phyloP scores from a whole-genome alignment of 768 basidiomycete genomes.

The Collybiopsis luxurians region DNA sequence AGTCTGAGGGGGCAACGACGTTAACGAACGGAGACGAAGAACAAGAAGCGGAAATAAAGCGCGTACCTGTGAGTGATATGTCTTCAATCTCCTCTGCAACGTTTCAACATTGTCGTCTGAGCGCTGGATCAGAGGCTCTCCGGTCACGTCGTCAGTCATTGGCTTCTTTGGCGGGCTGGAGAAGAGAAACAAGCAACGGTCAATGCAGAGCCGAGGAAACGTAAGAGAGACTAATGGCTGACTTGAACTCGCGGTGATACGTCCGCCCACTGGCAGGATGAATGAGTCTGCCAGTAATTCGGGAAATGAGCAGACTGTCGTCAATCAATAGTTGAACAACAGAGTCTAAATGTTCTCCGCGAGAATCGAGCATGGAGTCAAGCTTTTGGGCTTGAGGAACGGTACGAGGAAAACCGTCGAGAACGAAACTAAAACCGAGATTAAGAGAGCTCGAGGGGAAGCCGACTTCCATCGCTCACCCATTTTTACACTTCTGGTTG shows the following conservation, averaged over 20 bases:
- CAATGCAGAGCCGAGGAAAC: background rate
- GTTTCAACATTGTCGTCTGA: slow-evolving; percentile 98
- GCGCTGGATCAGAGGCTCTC: slow-evolving; percentile 94
- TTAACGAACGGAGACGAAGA: background rate
- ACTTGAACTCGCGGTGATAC: slow-evolving; percentile 97
- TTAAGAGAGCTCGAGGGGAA: background rate
- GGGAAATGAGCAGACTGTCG: slow-evolving; percentile 93
- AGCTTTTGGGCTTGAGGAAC: slow-evolving; percentile 96
- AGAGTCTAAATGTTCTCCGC: slow-evolving; percentile 88
- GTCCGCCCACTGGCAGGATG: slow-evolving; percentile 87
- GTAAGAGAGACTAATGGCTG: slow-evolving; percentile 28
- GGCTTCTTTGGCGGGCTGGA: slow-evolving; percentile 93
- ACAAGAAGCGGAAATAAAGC: background rate
- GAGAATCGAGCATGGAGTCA: slow-evolving; percentile 79
- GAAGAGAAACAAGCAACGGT: slow-evolving; percentile 10
- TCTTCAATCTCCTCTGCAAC: slow-evolving; percentile 78
- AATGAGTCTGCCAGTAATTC: slow-evolving; percentile 94
- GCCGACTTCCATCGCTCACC: slow-evolving; percentile 53
- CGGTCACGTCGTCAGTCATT: slow-evolving; percentile 91
- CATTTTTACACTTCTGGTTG: slow-evolving; percentile 92
- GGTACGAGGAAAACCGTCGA: slow-evolving; percentile 99
- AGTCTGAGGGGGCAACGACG: slow-evolving; percentile 56
- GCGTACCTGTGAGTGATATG: slow-evolving; percentile 60
- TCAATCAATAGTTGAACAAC: slow-evolving; percentile 91
- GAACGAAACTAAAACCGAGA: slow-evolving; percentile 70